A percentile compares a stretch with the other conserved stretches of the same genome.
These are phyloP conservation scores for Luzula sylvatica DNA, from an alignment of 176 grass and related monocot species.

Conservation along the genomic window DNA sequence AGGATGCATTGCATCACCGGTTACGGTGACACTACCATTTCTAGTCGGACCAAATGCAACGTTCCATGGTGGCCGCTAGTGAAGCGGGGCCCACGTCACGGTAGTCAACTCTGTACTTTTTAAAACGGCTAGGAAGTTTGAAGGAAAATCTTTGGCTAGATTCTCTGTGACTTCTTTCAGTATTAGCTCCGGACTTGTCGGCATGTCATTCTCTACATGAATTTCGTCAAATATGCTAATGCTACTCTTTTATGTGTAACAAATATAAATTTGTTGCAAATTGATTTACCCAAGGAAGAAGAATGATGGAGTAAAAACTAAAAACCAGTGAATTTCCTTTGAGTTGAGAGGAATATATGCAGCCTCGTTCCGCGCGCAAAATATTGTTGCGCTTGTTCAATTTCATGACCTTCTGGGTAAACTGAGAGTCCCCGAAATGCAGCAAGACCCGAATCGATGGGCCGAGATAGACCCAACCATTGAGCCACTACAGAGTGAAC, in stretches of 20 bases:
- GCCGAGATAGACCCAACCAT: slow-evolving; percentile 45
- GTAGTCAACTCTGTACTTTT: slow-evolving; percentile 5
- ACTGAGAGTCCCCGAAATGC: slow-evolving; percentile 41
- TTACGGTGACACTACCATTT: slow-evolving; percentile 18
- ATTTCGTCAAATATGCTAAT: too few relatives aligned
- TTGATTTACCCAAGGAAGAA: background rate
- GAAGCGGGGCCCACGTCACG: slow-evolving; percentile 36
- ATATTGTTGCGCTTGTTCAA: background rate
- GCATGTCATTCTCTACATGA: slow-evolving; percentile 25
- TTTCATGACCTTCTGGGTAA: slow-evolving; percentile 21
- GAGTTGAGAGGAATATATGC: background rate
- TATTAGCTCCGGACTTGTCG: slow-evolving; percentile 5
- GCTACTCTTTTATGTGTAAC: too few relatives aligned
- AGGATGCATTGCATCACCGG: slow-evolving; percentile 40
- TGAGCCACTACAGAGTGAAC: slow-evolving; percentile 47
- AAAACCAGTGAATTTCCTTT: background rate
- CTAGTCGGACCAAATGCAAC: slow-evolving; percentile 6
- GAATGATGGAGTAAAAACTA: background rate
- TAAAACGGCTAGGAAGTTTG: slow-evolving; percentile 31
- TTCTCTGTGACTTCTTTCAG: slow-evolving; percentile 29
- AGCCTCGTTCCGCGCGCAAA: background rate
- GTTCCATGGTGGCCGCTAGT: slow-evolving; percentile 22
- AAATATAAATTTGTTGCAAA: background rate
- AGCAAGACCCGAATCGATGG: slow-evolving; percentile 25
- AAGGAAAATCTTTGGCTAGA: slow-evolving; percentile 14